Evolutionary conservation across 2,329 filamentous ascomycete genomes (phyloP).

Genomic region (Dactylellina parvicollis): DNA sequence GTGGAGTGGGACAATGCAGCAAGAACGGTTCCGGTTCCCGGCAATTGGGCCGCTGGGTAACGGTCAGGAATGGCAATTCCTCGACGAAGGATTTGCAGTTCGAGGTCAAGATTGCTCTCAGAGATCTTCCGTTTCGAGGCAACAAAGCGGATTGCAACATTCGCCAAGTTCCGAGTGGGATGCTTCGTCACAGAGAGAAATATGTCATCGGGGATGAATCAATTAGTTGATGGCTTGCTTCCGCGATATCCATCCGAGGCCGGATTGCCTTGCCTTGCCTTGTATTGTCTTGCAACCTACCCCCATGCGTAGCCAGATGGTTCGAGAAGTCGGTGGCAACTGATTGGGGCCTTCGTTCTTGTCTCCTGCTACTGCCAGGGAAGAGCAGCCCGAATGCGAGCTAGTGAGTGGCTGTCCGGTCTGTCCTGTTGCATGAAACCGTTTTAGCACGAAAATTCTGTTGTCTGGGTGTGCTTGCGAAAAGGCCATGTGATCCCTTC

Average conservation of each 20-base stretch:
- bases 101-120: neutral
- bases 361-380: constrained; percentile 24
- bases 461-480: neutral
- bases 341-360: constrained; percentile 5
- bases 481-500: constrained; percentile 45
- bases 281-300: neutral
- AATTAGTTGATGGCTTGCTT: neutral
- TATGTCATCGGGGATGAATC: constrained; percentile 28
- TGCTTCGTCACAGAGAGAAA: neutral
- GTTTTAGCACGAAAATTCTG: constrained; percentile 48
- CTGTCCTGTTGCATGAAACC: constrained; percentile 47
- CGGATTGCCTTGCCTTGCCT: constrained; percentile 10
- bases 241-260: constrained; percentile 49
- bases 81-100: neutral
- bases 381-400: constrained; percentile 27
- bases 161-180: constrained; percentile 2
- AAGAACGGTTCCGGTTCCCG: constrained; percentile 33
- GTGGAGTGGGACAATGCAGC: too few species aligned
- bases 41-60: constrained; percentile 19
- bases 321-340: constrained; percentile 39
- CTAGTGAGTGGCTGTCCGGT: constrained; percentile 24
- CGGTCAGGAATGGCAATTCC: neutral
- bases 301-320: neutral
- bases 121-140: neutral
- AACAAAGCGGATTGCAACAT: neutral